Evolutionary conservation across 1,284 basidiomycete genomes (phyloP), one percentile per base, ranked within the genome.

Genomic region (Ustilago esculenta): DNA sequence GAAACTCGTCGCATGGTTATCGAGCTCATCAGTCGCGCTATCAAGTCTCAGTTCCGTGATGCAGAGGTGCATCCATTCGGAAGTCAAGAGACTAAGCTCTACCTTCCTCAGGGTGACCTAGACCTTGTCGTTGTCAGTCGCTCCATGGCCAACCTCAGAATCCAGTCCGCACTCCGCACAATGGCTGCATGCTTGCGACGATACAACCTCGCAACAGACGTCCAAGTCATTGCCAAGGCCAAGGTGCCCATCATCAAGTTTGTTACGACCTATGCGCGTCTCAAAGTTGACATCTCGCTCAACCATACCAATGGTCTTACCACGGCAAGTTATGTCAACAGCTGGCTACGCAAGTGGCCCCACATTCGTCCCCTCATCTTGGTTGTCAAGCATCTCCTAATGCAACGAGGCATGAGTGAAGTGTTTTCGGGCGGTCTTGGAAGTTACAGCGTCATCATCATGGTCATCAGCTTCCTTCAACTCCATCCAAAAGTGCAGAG

Each of bases 231-330:
- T 60, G 88, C 89, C 18, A 90, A 88, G 83, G 94, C 94, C 45
- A 91, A 90, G 82, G 94, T 97, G 11, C 93, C 93, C 24, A 94
- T 95, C 79, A 86, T 97, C 83, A 98, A 97, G 83, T 96, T 97
- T 81, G 85, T 90, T 52, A 92, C 93, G 4, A 85, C 85, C 1
- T 86, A 86, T 65, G 90, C 85, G 56, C 82, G 82, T 50, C 76
- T 77, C 64, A 72, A 77, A 23, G 77, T 82, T 30, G 81, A 82
- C 48, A 82, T 82, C 47, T 79, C 76, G 35, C 59, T 82, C 56
- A 82, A 82, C 40, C 77, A 78, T 50, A 72, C 72, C 36, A 94
- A 92, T 74, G 94, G 94, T 12, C 84, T 97, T 49, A 84, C 87
- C 27, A 90, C 92, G 0, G 91, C 91, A 1, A 85, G 87, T 49